Percentiles rank a stretch among this genome's conserved stretches.
Conservation (phyloP, 768 basidiomycete genomes). For the Pholiota molesta region DNA sequence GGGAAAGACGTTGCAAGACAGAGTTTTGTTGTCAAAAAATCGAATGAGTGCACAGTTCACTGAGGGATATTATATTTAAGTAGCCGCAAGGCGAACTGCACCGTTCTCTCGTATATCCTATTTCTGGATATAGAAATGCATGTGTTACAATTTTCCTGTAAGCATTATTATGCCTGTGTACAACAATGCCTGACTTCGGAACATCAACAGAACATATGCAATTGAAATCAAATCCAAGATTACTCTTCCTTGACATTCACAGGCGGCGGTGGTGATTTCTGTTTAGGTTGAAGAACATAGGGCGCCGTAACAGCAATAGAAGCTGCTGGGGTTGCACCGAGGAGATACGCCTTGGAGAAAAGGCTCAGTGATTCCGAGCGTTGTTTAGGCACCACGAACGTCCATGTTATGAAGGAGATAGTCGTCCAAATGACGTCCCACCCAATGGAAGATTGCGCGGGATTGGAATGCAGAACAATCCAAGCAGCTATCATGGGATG, state of each 20-base stretch:
- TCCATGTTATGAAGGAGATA: conserved; percentile 43
- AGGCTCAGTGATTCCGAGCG: conserved; percentile 7
- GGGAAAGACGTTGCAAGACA: too few relatives aligned
- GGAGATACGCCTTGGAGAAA: conserved; percentile 22
- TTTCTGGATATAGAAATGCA: too few relatives aligned
- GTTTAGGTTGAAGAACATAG: conserved; percentile 20
- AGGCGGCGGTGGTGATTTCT: neutral
- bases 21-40: too few relatives aligned
- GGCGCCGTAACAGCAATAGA: conserved; percentile 31
- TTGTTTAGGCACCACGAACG: conserved; percentile 7
- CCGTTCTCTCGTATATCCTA: too few relatives aligned
- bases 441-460: conserved; percentile 66
- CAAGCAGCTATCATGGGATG: conserved; percentile 32
- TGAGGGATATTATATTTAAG: too few relatives aligned
- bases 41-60: too few relatives aligned
- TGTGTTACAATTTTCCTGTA: neutral
- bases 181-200: neutral
- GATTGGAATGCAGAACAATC: conserved; percentile 48
- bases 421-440: conserved; percentile 67
- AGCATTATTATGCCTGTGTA: neutral
- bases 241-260: conserved; percentile 2
- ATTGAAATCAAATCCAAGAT: neutral
- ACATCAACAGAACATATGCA: neutral
- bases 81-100: too few relatives aligned
- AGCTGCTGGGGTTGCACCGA: conserved; percentile 27